These are phyloP conservation scores for Cladosporium sp. DNA, from an alignment of 2,329 filamentous ascomycete genomes.

Conservation along the genomic window DNA sequence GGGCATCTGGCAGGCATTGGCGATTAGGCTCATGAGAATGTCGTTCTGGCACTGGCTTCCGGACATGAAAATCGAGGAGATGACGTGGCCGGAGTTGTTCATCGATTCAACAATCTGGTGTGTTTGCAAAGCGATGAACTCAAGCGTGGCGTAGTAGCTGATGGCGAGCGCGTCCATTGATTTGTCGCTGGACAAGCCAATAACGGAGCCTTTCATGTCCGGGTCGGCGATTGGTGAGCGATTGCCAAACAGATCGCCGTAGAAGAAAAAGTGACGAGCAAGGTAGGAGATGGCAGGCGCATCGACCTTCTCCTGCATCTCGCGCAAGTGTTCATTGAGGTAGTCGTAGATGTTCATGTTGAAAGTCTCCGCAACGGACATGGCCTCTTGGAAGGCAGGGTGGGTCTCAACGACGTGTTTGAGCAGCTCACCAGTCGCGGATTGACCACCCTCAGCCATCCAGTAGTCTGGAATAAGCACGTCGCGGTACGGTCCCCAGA, in stretches of 20 bases:
- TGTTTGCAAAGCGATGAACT: constrained; percentile 97
- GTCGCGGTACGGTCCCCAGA: constrained; percentile 96
- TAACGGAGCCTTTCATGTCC: constrained; percentile 84
- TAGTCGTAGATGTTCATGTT: constrained; percentile 93
- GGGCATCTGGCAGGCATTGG: constrained; percentile 85
- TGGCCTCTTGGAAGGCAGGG: constrained; percentile 76
- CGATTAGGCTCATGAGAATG: constrained; percentile 84
- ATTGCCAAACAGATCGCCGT: constrained; percentile 96
- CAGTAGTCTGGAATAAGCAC: constrained; percentile 87
- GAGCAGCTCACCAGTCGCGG: constrained; percentile 88
- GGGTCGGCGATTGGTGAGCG: constrained; percentile 88
- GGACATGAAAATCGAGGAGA: constrained; percentile 96
- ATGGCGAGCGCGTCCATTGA: constrained; percentile 81
- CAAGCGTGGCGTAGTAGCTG: constrained; percentile 93
- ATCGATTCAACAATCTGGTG: constrained; percentile 91
- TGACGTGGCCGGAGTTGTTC: constrained; percentile 83
- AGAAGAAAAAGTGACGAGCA: constrained; percentile 95
- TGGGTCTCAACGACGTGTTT: constrained; percentile 95
- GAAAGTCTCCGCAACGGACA: constrained; percentile 72
- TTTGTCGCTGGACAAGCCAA: constrained; percentile 83
- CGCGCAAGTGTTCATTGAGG: constrained; percentile 78
- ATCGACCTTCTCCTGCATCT: constrained; percentile 62
- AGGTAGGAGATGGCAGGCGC: constrained; percentile 80
- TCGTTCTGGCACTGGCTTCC: constrained; percentile 96
- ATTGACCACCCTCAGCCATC: constrained; percentile 97